Percentiles rank a stretch among this genome's conserved stretches.
Conservation (phyloP, 495 filamentous ascomycete species). For the Podospora appendiculata region DNA sequence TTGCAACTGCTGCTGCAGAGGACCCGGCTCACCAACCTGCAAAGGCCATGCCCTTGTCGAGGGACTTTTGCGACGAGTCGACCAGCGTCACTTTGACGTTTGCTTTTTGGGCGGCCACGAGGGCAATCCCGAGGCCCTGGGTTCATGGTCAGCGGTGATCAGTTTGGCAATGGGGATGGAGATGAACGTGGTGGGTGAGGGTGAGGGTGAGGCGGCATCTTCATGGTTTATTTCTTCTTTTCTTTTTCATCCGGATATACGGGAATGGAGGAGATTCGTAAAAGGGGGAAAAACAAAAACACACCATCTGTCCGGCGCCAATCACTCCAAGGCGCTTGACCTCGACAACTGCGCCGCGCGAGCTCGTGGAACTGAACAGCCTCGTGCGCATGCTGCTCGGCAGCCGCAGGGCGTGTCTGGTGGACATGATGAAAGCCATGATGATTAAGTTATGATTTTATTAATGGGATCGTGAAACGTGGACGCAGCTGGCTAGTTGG, state of each 20-base stretch:
- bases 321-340: slow-evolving; percentile 88
- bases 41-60: slow-evolving; percentile 88
- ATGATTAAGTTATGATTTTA: not conserved
- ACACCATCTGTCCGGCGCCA: slow-evolving; percentile 97
- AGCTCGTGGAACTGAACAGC: slow-evolving; percentile 45
- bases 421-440: slow-evolving; percentile 27
- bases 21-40: slow-evolving; percentile 49
- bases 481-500: too few relatives aligned
- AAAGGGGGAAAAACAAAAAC: slow-evolving; percentile 11
- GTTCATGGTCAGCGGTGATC: not conserved
- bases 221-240: too few relatives aligned
- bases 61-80: slow-evolving; percentile 75
- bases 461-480: too few relatives aligned
- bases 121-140: slow-evolving; percentile 93
- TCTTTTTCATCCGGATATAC: too few relatives aligned
- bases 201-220: too few relatives aligned
- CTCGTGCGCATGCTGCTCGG: slow-evolving; percentile 33
- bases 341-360: slow-evolving; percentile 54
- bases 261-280: not conserved
- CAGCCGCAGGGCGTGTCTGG: slow-evolving; percentile 25
- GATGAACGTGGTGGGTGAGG: too few relatives aligned
- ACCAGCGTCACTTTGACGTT: slow-evolving; percentile 78
- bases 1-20: too few relatives aligned
- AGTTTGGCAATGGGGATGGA: too few relatives aligned
- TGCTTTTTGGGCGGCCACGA: slow-evolving; percentile 85